Conservation (phyloP, 345 rosid genomes). For the Populus pruinosa region DNA sequence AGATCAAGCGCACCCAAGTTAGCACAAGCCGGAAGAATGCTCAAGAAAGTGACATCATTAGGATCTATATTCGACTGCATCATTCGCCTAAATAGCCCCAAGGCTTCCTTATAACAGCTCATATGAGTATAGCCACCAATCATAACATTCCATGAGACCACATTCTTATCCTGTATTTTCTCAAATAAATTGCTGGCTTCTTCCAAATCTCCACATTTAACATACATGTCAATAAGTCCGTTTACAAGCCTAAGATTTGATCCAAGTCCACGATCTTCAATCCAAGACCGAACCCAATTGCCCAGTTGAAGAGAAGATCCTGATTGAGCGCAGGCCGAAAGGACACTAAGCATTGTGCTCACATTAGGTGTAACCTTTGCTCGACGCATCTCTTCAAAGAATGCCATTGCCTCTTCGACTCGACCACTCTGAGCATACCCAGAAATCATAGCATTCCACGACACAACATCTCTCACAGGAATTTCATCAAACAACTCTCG, state of each 20-base stretch:
- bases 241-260: conserved; percentile 44
- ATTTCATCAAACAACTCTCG: conserved; percentile 60
- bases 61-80: conserved; percentile 20
- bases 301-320: conserved; percentile 48
- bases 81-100: conserved; percentile 16
- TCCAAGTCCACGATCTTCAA: conserved; percentile 41
- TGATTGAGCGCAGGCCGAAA: conserved; percentile 66
- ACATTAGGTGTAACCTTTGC: conserved; percentile 44
- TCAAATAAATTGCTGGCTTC: conserved; percentile 17
- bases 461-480: conserved; percentile 42
- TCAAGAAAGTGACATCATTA: conserved; percentile 25
- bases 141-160: conserved; percentile 29
- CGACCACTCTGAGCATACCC: conserved; percentile 45
- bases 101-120: conserved; percentile 15
- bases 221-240: conserved; percentile 67
- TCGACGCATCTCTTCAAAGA: conserved; percentile 49
- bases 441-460: conserved; percentile 59
- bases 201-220: conserved; percentile 47
- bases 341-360: conserved; percentile 58
- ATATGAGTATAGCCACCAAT: conserved; percentile 20
- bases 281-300: conserved; percentile 45
- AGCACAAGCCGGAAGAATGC: conserved; percentile 22
- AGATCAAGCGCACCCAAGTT: conserved; percentile 22
- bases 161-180: conserved; percentile 10
- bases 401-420: conserved; percentile 46